These are phyloP conservation scores for Dactylis glomerata DNA, from an alignment of 176 grass and related monocot genomes.

Conservation along the genomic window DNA sequence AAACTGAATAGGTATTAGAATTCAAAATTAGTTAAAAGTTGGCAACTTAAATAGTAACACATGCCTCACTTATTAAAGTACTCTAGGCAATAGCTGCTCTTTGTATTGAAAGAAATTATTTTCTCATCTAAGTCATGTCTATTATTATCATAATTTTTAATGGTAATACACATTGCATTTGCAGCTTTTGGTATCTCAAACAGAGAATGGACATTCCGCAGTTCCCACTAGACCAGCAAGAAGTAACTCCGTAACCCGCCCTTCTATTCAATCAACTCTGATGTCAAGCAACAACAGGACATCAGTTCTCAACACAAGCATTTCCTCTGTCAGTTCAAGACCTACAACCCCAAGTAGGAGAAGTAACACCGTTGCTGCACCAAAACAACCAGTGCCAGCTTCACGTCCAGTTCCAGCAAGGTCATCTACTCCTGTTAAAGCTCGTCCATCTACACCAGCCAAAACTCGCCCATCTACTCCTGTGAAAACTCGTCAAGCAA, in stretches of 20 bases:
- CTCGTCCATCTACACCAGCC: constrained; percentile 66
- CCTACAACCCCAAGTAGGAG: constrained; percentile 75
- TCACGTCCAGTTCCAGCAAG: constrained; percentile 61
- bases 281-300: constrained; percentile 69
- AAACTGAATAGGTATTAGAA: neutral
- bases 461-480: constrained; percentile 66
- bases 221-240: constrained; percentile 63
- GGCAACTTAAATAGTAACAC: neutral
- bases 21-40: neutral
- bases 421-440: constrained; percentile 71
- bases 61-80: neutral
- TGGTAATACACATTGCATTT: constrained; percentile 3
- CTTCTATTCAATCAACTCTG: constrained; percentile 58
- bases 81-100: neutral
- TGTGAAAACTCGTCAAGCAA: constrained; percentile 30
- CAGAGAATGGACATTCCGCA: constrained; percentile 64
- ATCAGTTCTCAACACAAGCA: constrained; percentile 76
- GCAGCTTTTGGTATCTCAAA: constrained; percentile 83
- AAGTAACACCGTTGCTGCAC: constrained; percentile 30
- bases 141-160: neutral
- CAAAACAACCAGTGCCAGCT: constrained; percentile 52
- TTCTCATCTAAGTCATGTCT: neutral
- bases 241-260: constrained; percentile 74
- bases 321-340: constrained; percentile 74
- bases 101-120: neutral